A percentile compares a stretch with the other conserved stretches of the same genome.
These are phyloP conservation scores for Metrosideros polymorpha DNA, from an alignment of 441 rosid species.

Conservation along the genomic window DNA sequence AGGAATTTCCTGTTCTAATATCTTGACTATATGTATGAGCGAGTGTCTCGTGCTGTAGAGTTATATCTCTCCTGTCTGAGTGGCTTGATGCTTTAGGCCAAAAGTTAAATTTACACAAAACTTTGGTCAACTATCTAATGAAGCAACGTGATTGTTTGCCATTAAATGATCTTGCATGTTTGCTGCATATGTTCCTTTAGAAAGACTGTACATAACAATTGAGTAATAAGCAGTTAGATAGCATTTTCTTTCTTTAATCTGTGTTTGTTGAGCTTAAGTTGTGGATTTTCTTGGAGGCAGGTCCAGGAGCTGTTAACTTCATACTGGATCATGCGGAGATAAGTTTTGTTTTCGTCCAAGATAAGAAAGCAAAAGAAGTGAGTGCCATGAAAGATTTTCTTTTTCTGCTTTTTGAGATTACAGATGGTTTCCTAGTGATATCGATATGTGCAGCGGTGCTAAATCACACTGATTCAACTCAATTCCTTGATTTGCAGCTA, in stretches of 20 bases:
- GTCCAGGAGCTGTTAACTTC: slow-evolving; percentile 72
- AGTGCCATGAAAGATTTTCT: background rate
- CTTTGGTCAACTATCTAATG: background rate
- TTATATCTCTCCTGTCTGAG: background rate
- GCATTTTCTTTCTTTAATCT: background rate
- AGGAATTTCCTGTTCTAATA: background rate
- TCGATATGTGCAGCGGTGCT: background rate
- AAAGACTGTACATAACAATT: background rate
- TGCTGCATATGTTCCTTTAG: background rate
- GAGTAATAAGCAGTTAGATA: too few relatives aligned
- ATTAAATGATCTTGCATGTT: background rate
- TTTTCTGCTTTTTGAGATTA: background rate
- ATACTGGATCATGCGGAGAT: slow-evolving; percentile 82
- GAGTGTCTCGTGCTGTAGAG: background rate
- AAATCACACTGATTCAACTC: background rate
- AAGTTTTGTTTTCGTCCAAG: slow-evolving; percentile 72
- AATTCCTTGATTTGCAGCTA: slow-evolving; percentile 34
- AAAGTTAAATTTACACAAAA: background rate
- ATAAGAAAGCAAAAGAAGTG: slow-evolving; percentile 69
- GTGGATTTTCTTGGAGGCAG: slow-evolving; percentile 31
- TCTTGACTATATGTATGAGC: background rate
- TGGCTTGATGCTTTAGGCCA: background rate
- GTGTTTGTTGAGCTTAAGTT: background rate
- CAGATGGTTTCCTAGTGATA: background rate
- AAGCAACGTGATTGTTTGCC: background rate